Evolutionary conservation across 768 basidiomycete genomes (phyloP).

Genomic region (Hortiboletus campestris): DNA sequence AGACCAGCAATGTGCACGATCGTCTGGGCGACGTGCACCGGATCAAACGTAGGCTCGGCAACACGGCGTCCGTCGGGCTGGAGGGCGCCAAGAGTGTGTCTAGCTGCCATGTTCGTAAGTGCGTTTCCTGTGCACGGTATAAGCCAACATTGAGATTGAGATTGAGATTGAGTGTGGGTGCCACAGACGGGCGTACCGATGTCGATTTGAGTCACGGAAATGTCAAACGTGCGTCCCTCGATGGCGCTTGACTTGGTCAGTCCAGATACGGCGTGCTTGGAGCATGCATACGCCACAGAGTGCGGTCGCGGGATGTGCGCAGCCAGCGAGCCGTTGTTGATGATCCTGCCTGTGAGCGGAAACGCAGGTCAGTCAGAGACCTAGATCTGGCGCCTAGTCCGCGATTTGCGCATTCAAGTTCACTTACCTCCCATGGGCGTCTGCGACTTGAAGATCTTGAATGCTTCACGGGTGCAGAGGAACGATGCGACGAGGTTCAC

Average conservation of each 20-base stretch:
- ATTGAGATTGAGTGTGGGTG: too few species aligned
- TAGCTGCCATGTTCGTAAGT: constrained; percentile 53
- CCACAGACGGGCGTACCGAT: constrained; percentile 50
- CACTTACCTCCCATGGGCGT: constrained; percentile 63
- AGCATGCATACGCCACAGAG: constrained; percentile 63
- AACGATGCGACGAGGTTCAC: constrained; percentile 74
- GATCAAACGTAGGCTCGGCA: constrained; percentile 68
- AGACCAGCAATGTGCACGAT: constrained; percentile 70
- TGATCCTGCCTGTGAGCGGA: constrained; percentile 55
- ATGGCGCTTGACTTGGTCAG: constrained; percentile 75
- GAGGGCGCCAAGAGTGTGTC: constrained; percentile 48
- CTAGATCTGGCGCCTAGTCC: not conserved
- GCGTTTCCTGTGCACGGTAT: constrained; percentile 56
- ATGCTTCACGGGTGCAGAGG: constrained; percentile 74
- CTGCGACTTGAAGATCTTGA: constrained; percentile 71
- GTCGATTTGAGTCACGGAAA: constrained; percentile 80
- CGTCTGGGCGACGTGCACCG: constrained; percentile 66
- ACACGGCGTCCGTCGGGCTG: constrained; percentile 65
- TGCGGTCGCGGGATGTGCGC: constrained; percentile 70
- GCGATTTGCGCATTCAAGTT: not conserved
- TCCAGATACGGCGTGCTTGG: constrained; percentile 79
- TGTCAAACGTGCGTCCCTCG: constrained; percentile 70
- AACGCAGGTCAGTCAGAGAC: not conserved
- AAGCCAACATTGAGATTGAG: not conserved
- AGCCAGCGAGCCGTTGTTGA: constrained; percentile 84